Percentiles rank a stretch among this genome's conserved stretches.
phyloP scores from a whole-genome alignment of 2,329 filamentous ascomycete genomes.

The Fusarium euwallaceae region DNA sequence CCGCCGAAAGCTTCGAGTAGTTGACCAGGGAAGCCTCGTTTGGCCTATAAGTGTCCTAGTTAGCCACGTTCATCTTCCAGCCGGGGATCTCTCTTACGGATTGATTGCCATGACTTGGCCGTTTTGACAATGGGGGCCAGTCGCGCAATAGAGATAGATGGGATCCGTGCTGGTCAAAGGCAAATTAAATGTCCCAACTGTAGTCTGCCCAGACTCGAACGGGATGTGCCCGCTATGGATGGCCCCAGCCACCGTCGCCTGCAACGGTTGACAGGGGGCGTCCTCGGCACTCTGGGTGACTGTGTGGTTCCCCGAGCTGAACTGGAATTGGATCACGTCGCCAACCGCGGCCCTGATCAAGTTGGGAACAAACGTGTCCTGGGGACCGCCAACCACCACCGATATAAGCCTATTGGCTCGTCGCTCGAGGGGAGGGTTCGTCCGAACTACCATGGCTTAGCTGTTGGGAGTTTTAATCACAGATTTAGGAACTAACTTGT shows the following conservation, averaged over 20 bases:
- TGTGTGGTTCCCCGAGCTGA: constrained; percentile 59
- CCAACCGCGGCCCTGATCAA: constrained; percentile 50
- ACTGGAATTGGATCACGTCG: constrained; percentile 59
- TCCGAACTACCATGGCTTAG: constrained; percentile 18
- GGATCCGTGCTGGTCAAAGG: constrained; percentile 58
- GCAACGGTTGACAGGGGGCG: constrained; percentile 55
- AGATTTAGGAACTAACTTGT: background rate
- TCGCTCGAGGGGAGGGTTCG: constrained; percentile 12
- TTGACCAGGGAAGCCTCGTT: constrained; percentile 35
- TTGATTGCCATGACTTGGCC: constrained; percentile 67
- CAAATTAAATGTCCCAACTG: constrained; percentile 62
- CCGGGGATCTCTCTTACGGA: constrained; percentile 48
- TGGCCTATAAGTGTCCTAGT: constrained; percentile 3
- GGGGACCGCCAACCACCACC: constrained; percentile 54
- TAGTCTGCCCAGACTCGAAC: constrained; percentile 51
- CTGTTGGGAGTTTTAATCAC: background rate
- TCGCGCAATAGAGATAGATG: constrained; percentile 66
- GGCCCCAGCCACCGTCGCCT: constrained; percentile 48
- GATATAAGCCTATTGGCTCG: constrained; percentile 45
- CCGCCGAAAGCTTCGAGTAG: constrained; percentile 35
- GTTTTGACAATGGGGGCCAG: constrained; percentile 61
- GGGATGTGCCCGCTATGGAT: constrained; percentile 59
- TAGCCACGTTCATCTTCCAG: background rate
- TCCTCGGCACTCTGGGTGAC: constrained; percentile 56
- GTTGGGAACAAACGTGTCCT: constrained; percentile 56